Conservation (phyloP, 176 grass and related monocot species). For the Raddia distichophylla region DNA sequence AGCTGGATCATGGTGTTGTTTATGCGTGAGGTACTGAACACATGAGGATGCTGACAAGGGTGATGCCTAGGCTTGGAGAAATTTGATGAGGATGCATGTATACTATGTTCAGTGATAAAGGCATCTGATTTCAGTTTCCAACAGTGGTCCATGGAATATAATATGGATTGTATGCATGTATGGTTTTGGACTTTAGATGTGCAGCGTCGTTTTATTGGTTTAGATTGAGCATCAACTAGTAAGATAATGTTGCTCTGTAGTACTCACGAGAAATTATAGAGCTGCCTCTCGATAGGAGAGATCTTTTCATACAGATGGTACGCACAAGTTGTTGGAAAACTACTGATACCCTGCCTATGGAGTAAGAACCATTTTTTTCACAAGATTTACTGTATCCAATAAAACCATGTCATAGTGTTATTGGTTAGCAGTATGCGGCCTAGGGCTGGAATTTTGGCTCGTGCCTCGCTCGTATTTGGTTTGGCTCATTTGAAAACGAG, state of each 20-base stretch:
- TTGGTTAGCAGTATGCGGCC: neutral
- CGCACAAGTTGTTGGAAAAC: neutral
- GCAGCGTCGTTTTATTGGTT: neutral
- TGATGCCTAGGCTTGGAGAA: neutral
- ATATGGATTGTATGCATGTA: neutral
- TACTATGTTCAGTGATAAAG: conserved; percentile 1
- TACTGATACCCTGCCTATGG: neutral
- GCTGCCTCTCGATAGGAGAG: neutral
- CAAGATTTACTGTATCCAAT: neutral
- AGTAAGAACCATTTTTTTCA: neutral
- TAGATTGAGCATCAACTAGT: neutral
- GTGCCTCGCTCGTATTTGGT: too few relatives aligned
- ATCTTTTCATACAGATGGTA: neutral
- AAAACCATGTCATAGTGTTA: neutral
- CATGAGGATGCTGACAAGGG: conserved; percentile 45
- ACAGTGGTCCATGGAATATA: neutral
- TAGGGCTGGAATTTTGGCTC: too few relatives aligned
- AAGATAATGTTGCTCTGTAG: neutral
- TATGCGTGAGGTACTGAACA: neutral
- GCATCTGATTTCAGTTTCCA: neutral
- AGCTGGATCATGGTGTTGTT: conserved; percentile 20
- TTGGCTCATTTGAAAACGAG: too few relatives aligned
- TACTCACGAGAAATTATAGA: neutral
- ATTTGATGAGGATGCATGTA: conserved; percentile 17
- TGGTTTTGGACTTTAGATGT: neutral